Evolutionary conservation across 2,329 filamentous ascomycete species (phyloP), one percentile per base, ranked within the genome.

Genomic region (Paracamarosporium sp.): DNA sequence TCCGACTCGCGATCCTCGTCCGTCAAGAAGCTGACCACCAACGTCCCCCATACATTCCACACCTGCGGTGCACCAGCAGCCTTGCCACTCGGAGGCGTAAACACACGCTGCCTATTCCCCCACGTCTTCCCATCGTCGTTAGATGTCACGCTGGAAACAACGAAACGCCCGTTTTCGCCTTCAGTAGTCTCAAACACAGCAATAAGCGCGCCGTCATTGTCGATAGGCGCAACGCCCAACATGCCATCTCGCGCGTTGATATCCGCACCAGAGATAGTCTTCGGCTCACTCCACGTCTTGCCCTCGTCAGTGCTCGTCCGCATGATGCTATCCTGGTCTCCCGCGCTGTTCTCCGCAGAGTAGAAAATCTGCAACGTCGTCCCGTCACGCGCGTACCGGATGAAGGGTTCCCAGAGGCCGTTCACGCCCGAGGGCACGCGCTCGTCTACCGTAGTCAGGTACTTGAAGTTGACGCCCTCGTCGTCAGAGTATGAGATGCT

Each of bases 351-450:
- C 67, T 82, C 79, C 1, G 69, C 69, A 4, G 78, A 80, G 60
- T 82, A 83, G 62, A 78, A 82, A 44, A 79, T 70, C 63, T 82
- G 78, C 33, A 35, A 35, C 24, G 82, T 55, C 2, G 71, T 69
- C 0, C 78, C 78, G 50, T 80, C 75, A 0, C 60, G 56, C 0
- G 75, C 76, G 2, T 76, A 60, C 4, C 79, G 70, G n/a, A 83
- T 50, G 59, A 82, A 81, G 0, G 81, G 81, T 57, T 83, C 80
- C 80, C 80, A 83, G 4, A 77, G 68, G 2, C 80, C 80, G 27
- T 78, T 78, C 13, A 60, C 45, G 5, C 59, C 62, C 15, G 57
- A 62, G 0, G 65, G 53, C 33, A 70, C 12, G 17, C 38, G 38
- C 41, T 44, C 41, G 24, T 27, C 24, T 9, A 28, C 41, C n/a